phyloP scores from a whole-genome alignment of 1,284 basidiomycete species.

The Caloboletus firmus region DNA sequence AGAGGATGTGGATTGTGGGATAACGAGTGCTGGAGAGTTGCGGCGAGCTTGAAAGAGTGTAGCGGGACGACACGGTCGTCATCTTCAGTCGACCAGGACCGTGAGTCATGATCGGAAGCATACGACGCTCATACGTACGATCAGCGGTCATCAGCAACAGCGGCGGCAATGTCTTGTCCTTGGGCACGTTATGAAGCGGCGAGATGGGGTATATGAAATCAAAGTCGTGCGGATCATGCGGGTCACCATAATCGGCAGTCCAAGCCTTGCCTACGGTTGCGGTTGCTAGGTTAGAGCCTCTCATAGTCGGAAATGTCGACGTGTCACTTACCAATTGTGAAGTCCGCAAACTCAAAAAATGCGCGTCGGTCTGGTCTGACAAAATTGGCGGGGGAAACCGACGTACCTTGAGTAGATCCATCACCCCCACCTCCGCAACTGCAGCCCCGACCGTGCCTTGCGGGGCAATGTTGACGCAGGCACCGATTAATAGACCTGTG shows the following conservation, averaged over 20 bases:
- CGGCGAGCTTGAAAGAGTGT: slow-evolving; percentile 80
- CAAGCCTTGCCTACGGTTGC: slow-evolving; percentile 74
- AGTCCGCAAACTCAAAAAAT: slow-evolving; percentile 62
- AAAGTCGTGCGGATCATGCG: slow-evolving; percentile 71
- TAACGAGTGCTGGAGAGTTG: slow-evolving; percentile 65
- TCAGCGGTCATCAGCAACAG: slow-evolving; percentile 74
- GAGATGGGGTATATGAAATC: slow-evolving; percentile 81
- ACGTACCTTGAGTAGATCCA: slow-evolving; percentile 75
- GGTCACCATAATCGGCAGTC: slow-evolving; percentile 82
- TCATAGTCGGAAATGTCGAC: neutral
- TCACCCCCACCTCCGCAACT: slow-evolving; percentile 78
- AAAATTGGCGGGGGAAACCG: neutral
- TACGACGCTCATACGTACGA: slow-evolving; percentile 48
- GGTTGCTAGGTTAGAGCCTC: slow-evolving; percentile 10
- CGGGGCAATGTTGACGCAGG: slow-evolving; percentile 78
- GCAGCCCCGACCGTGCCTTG: slow-evolving; percentile 80
- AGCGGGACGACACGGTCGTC: slow-evolving; percentile 82
- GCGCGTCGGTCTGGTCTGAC: slow-evolving; percentile 3
- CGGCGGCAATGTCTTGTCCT: slow-evolving; percentile 62
- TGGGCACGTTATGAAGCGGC: slow-evolving; percentile 73
- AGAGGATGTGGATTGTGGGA: slow-evolving; percentile 69
- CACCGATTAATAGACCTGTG: slow-evolving; percentile 72
- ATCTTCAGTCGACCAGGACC: slow-evolving; percentile 43
- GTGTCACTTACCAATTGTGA: slow-evolving; percentile 61
- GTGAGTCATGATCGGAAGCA: slow-evolving; percentile 1